These are phyloP conservation scores for Alisma plantagoaquatica DNA, from an alignment of 106 monocot genomes.

Conservation along the genomic window DNA sequence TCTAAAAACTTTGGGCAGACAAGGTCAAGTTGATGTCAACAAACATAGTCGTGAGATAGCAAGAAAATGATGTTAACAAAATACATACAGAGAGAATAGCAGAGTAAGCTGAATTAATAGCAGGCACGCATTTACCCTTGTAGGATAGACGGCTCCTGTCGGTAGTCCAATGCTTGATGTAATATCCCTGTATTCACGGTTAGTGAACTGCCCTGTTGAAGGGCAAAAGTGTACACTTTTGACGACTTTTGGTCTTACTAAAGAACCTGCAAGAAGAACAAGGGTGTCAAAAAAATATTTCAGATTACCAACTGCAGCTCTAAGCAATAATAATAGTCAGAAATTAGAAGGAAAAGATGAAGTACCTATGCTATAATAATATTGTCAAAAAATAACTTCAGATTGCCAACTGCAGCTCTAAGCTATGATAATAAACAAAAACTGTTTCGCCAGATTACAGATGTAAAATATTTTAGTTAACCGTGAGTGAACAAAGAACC, in stretches of 20 bases:
- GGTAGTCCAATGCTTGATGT: constrained; percentile 79
- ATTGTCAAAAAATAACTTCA: background rate
- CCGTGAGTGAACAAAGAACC: too few relatives aligned
- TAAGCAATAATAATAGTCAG: background rate
- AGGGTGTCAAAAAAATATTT: constrained; percentile 3
- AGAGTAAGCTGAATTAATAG: constrained; percentile 1
- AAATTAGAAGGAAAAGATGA: too few relatives aligned
- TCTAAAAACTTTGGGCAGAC: too few relatives aligned
- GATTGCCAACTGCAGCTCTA: background rate
- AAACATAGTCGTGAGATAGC: too few relatives aligned
- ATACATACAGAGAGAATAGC: background rate
- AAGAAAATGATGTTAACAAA: too few relatives aligned
- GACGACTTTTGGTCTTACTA: constrained; percentile 94
- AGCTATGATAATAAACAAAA: background rate
- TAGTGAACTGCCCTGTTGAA: constrained; percentile 41
- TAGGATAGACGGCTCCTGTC: constrained; percentile 96
- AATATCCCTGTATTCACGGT: constrained; percentile 93
- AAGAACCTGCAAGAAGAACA: constrained; percentile 51
- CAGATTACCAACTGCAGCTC: background rate
- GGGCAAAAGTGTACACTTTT: constrained; percentile 98
- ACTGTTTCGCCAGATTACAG: too few relatives aligned
- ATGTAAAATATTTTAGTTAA: too few relatives aligned
- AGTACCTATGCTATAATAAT: too few relatives aligned
- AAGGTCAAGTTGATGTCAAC: too few relatives aligned
- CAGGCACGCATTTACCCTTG: constrained; percentile 67